A percentile compares a stretch with the other conserved stretches of the same genome.
phyloP scores from a whole-genome alignment of 164 flowering plant species.

The Umbellularia californica region DNA sequence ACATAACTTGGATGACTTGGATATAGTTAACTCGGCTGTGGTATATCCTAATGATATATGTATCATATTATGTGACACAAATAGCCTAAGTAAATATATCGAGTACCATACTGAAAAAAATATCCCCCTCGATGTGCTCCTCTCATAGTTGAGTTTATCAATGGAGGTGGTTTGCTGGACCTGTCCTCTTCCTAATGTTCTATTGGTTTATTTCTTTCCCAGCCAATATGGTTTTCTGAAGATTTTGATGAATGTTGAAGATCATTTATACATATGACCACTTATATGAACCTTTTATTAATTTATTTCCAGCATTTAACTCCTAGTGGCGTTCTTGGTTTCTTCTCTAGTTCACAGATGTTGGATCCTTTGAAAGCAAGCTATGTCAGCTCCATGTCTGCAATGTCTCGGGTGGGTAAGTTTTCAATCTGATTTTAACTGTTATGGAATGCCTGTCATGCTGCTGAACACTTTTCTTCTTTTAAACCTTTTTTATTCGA shows the following conservation, averaged over 20 bases:
- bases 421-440: neutral
- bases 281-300: neutral
- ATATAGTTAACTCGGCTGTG: no score
- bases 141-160: neutral
- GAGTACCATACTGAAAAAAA: neutral
- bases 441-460: neutral
- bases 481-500: neutral
- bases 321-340: conserved; percentile 31
- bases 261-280: neutral
- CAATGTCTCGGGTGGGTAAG: neutral
- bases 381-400: neutral
- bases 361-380: neutral
- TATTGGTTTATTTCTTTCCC: conserved; percentile 5
- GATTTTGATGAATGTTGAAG: neutral
- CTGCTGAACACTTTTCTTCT: neutral
- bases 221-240: neutral
- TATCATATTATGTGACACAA: neutral
- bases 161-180: neutral
- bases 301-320: conserved; percentile 15
- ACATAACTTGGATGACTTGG: no score
- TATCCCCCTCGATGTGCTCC: neutral
- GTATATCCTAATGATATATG: no score
- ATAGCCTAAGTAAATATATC: neutral
- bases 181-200: neutral
- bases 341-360: conserved; percentile 27